Percentiles rank a stretch among this genome's conserved stretches.
Evolutionary conservation across 169 alveolate species (phyloP).

Genomic region (Cryptosporidium bovis): DNA sequence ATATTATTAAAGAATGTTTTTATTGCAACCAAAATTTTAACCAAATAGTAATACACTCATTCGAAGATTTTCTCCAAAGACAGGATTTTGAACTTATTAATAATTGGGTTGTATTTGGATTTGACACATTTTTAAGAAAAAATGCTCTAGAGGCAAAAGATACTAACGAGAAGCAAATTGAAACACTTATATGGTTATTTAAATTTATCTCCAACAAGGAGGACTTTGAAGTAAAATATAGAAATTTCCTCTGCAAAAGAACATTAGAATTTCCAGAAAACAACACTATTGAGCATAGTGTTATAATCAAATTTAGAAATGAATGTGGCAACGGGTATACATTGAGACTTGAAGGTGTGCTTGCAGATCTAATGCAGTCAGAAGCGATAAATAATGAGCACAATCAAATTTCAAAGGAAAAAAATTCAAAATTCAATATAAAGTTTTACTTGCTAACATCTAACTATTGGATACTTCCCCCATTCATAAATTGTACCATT

Average conservation of each 20-base stretch:
- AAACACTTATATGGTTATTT: conserved; percentile 28
- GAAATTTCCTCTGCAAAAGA: conserved; percentile 39
- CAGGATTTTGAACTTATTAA: neutral
- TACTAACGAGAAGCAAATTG: neutral
- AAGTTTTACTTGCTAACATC: conserved; percentile 47
- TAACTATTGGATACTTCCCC: conserved; percentile 26
- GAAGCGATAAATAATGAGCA: conserved; percentile 23
- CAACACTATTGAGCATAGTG: conserved; percentile 16
- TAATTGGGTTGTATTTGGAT: conserved; percentile 53
- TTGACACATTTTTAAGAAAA: conserved; percentile 26
- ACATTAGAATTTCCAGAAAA: conserved; percentile 27
- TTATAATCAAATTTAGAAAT: conserved; percentile 23
- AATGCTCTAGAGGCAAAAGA: neutral
- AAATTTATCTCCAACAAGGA: conserved; percentile 34
- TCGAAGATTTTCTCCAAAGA: conserved; percentile 43
- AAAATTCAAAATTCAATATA: neutral
- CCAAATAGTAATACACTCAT: conserved; percentile 25
- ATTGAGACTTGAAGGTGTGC: conserved; percentile 47
- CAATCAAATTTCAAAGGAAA: neutral
- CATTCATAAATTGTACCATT: conserved; percentile 3
- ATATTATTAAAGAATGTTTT: conserved; percentile 42
- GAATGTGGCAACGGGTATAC: conserved; percentile 72
- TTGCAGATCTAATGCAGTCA: conserved; percentile 64
- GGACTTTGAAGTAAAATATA: conserved; percentile 35
- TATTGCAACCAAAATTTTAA: conserved; percentile 1